Percentiles rank a stretch among this genome's conserved stretches.
These are phyloP conservation scores for Xerocomellus dryophilus DNA, from an alignment of 768 basidiomycete species.

Conservation along the genomic window DNA sequence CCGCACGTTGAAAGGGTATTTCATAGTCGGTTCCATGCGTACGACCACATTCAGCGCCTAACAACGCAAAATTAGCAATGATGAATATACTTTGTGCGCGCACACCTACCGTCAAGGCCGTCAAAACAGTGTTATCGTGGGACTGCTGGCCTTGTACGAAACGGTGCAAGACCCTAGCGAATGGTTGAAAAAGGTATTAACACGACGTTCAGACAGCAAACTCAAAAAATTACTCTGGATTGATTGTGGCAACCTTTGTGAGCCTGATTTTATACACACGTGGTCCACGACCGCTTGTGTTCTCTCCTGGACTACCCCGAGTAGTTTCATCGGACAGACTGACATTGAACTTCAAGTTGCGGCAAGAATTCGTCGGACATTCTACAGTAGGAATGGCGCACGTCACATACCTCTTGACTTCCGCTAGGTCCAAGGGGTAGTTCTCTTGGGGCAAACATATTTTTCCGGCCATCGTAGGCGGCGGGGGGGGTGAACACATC, in stretches of 20 bases:
- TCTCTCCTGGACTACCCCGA: conserved; percentile 32
- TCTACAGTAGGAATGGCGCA: not conserved
- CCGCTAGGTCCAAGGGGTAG: conserved; percentile 55
- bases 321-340: conserved; percentile 41
- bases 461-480: conserved; percentile 80
- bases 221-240: conserved; percentile 43
- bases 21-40: conserved; percentile 67
- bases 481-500: conserved; percentile 70
- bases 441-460: conserved; percentile 59
- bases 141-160: conserved; percentile 66
- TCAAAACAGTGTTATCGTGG: conserved; percentile 64
- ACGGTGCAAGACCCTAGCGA: conserved; percentile 53
- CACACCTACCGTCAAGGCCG: conserved; percentile 56
- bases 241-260: conserved; percentile 55
- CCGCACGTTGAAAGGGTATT: conserved; percentile 68
- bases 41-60: conserved; percentile 75
- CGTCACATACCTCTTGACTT: conserved; percentile 47
- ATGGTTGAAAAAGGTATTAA: conserved; percentile 1
- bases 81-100: not conserved
- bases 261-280: conserved; percentile 67
- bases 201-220: conserved; percentile 21
- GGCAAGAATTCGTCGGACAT: conserved; percentile 2
- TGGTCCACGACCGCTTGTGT: conserved; percentile 41
- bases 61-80: not conserved
- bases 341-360: conserved; percentile 55